These are phyloP conservation scores for Orbilia ellipsospora DNA, from an alignment of 2,329 filamentous ascomycete species.

Conservation along the genomic window DNA sequence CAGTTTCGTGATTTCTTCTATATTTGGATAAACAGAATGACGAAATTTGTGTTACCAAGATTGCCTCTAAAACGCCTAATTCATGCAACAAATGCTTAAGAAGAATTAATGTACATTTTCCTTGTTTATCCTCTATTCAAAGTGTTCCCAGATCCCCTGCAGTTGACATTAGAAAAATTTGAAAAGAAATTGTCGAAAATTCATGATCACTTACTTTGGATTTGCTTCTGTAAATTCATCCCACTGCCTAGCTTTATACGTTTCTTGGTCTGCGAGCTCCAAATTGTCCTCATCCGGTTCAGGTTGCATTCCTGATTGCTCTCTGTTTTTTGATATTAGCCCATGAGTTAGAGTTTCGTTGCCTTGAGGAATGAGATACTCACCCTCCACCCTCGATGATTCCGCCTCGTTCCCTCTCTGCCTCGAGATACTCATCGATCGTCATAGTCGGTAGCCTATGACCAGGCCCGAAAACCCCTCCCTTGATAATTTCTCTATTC, in stretches of 20 bases:
- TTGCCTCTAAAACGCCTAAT: conserved; percentile 34
- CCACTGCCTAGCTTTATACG: conserved; percentile 92
- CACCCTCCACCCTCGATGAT: conserved; percentile 92
- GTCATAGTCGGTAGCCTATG: conserved; percentile 97
- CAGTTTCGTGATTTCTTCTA: too few relatives aligned
- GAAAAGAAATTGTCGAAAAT: background rate
- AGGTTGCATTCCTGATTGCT: conserved; percentile 67
- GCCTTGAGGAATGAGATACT: conserved; percentile 65
- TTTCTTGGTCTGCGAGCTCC: conserved; percentile 88
- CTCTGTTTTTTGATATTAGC: conserved; percentile 40
- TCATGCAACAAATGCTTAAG: conserved; percentile 19
- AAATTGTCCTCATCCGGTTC: conserved; percentile 90
- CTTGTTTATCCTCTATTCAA: conserved; percentile 74
- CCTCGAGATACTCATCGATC: conserved; percentile 96
- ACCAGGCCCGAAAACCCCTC: conserved; percentile 86
- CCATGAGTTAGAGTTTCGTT: background rate
- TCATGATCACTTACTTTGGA: conserved; percentile 68
- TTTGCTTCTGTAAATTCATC: conserved; percentile 94
- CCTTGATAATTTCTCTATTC: conserved; percentile 77
- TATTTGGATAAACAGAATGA: too few relatives aligned
- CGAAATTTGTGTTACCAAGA: background rate
- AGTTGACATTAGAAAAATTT: conserved; percentile 35
- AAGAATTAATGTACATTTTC: conserved; percentile 12
- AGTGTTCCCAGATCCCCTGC: conserved; percentile 78
- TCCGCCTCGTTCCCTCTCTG: conserved; percentile 83